Conservation (phyloP, 345 rosid species). For the Barbarea vulgaris region DNA sequence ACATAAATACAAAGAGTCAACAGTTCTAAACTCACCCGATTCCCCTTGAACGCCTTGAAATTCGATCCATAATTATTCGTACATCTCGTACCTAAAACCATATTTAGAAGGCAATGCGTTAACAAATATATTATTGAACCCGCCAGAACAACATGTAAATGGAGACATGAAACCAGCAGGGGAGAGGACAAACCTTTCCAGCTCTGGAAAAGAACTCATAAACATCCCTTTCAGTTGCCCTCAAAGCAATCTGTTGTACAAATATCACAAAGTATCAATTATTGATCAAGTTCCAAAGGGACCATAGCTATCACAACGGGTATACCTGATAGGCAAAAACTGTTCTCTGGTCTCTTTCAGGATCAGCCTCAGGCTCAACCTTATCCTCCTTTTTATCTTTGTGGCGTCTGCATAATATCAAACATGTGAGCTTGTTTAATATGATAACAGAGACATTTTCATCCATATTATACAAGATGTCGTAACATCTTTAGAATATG, state of each 20-base stretch:
- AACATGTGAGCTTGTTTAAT: conserved; percentile 24
- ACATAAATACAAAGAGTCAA: not conserved
- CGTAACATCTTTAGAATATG: conserved; percentile 30
- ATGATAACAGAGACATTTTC: conserved; percentile 8
- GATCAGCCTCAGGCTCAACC: conserved; percentile 90
- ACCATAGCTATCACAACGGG: not conserved
- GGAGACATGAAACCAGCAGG: conserved; percentile 19
- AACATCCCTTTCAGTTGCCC: conserved; percentile 92
- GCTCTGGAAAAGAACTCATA: conserved; percentile 96
- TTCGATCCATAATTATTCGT: conserved; percentile 96
- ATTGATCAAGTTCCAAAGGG: conserved; percentile 17
- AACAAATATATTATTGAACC: not conserved
- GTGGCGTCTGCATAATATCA: conserved; percentile 59
- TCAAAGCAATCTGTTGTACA: conserved; percentile 71
- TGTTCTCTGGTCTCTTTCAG: conserved; percentile 98
- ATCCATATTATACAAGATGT: conserved; percentile 20
- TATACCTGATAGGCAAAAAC: conserved; percentile 97
- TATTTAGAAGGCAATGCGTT: conserved; percentile 6
- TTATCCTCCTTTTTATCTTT: conserved; percentile 82
- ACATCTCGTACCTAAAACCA: conserved; percentile 89
- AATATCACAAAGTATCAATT: conserved; percentile 3
- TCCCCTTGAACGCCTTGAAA: conserved; percentile 94
- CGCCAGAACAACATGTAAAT: conserved; percentile 19
- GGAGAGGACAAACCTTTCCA: conserved; percentile 73
- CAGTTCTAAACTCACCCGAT: conserved; percentile 63